Conservation (phyloP, 495 filamentous ascomycete genomes). For the Tuber melanosporum region DNA sequence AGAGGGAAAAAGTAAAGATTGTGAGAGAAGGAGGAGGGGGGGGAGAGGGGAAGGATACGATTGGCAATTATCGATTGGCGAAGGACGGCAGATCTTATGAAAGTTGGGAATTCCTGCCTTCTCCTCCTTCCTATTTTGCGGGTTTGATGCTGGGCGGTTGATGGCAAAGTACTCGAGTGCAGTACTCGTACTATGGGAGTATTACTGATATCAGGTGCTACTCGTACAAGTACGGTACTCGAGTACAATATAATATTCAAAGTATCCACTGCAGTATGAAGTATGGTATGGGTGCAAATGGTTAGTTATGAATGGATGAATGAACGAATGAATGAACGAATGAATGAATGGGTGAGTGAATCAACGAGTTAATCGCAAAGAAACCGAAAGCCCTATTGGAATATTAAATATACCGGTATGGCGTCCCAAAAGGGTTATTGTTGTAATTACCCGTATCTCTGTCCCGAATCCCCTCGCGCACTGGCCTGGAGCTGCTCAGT, state of each 20-base stretch:
- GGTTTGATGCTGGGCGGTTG: not conserved
- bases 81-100: not conserved
- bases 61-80: constrained; percentile 2
- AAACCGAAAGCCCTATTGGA: too few species aligned
- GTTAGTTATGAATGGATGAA: too few species aligned
- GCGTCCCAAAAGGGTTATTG: too few species aligned
- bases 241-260: too few species aligned
- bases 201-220: too few species aligned
- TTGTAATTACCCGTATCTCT: not conserved
- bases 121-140: not conserved
- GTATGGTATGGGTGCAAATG: too few species aligned
- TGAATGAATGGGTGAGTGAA: too few species aligned
- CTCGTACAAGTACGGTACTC: not conserved
- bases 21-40: not conserved
- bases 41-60: not conserved
- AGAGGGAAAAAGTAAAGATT: not conserved
- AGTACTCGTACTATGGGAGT: too few species aligned
- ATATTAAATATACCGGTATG: too few species aligned
- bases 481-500: constrained; percentile 2
- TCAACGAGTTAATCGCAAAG: too few species aligned
- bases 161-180: not conserved
- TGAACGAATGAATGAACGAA: too few species aligned
- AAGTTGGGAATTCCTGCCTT: not conserved
- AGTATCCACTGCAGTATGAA: too few species aligned
- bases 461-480: not conserved